These are phyloP conservation scores for Eucalyptus curtisii DNA, from an alignment of 345 rosid genomes.

Conservation along the genomic window DNA sequence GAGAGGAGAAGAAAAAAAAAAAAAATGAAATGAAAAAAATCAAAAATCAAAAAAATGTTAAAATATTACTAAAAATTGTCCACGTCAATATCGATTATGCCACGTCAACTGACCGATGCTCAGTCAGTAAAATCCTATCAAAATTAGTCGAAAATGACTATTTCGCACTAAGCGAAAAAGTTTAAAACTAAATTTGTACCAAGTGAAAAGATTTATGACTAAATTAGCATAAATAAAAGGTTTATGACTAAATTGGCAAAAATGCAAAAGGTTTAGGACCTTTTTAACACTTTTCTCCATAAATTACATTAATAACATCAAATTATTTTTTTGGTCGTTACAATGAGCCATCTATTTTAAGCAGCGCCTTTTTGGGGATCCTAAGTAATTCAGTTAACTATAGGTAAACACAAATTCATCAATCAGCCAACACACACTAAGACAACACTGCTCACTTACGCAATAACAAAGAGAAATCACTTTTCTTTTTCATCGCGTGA, in stretches of 20 bases:
- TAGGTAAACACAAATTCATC: background rate
- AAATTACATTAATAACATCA: background rate
- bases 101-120: accelerated
- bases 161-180: too few relatives aligned
- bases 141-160: too few relatives aligned
- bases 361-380: background rate
- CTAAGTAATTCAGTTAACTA: background rate
- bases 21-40: too few relatives aligned
- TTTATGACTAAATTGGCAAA: too few relatives aligned
- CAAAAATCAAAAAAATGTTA: too few relatives aligned
- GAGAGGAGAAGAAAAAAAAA: too few relatives aligned
- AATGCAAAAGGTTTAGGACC: too few relatives aligned
- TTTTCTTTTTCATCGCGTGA: accelerated
- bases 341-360: background rate
- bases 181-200: too few relatives aligned
- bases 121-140: accelerated
- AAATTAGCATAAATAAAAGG: too few relatives aligned
- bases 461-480: background rate
- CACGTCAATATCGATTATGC: accelerated
- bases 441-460: background rate
- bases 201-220: too few relatives aligned
- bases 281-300: too few relatives aligned
- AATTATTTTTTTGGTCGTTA: background rate
- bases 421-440: background rate
- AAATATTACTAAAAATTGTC: too few relatives aligned